A percentile compares a stretch with the other conserved stretches of the same genome.
Evolutionary conservation across 371 early-diverging fungal species (phyloP).

Genomic region (Actinomucor elegans): DNA sequence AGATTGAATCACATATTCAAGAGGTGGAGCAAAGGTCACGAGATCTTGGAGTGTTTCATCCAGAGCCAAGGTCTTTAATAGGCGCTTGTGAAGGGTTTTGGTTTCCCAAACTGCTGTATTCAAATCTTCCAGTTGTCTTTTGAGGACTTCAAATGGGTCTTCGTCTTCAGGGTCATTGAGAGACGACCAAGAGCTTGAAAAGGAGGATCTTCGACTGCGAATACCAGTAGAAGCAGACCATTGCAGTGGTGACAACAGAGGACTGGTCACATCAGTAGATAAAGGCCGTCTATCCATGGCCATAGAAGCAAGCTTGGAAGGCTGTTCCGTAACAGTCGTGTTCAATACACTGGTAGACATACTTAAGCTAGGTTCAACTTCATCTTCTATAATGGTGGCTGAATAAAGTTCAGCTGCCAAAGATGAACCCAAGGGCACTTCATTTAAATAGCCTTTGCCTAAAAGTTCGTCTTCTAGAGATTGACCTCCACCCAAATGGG

Average conservation of each 20-base stretch:
- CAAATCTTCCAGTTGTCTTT: conserved; percentile 48
- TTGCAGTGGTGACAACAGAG: conserved; percentile 26
- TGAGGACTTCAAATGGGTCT: conserved; percentile 52
- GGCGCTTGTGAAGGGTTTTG: conserved; percentile 49
- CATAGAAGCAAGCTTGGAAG: conserved; percentile 37
- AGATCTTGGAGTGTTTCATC: conserved; percentile 39
- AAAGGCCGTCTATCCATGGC: conserved; percentile 29
- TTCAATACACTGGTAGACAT: neutral
- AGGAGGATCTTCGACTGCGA: conserved; percentile 43
- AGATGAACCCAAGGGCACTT: conserved; percentile 43
- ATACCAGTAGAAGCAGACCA: conserved; percentile 39
- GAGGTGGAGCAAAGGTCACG: conserved; percentile 42
- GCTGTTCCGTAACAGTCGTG: neutral
- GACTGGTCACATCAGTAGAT: conserved; percentile 16
- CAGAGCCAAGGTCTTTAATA: conserved; percentile 40
- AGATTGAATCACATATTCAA: conserved; percentile 47
- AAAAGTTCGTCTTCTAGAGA: conserved; percentile 50
- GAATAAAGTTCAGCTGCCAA: conserved; percentile 53
- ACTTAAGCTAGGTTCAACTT: conserved; percentile 3
- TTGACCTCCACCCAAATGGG: conserved; percentile 36
- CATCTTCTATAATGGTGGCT: conserved; percentile 21
- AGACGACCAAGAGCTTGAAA: conserved; percentile 43
- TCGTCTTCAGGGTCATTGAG: conserved; percentile 40
- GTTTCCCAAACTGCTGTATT: conserved; percentile 52
- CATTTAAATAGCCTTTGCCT: conserved; percentile 41